phyloP scores from a whole-genome alignment of 345 rosid genomes.

The Brassica nigra region DNA sequence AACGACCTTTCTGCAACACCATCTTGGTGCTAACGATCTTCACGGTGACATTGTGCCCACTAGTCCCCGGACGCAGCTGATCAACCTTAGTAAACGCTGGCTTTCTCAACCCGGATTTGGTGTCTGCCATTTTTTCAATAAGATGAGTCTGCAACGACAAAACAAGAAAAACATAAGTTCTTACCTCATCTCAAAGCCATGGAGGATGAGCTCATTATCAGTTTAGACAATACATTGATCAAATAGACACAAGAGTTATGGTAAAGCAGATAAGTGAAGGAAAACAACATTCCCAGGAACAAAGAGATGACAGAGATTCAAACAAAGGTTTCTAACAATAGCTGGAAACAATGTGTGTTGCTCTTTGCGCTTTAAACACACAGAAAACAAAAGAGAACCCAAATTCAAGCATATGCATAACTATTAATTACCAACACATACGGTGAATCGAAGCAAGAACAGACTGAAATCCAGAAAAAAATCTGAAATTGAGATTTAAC shows the following conservation, averaged over 20 bases:
- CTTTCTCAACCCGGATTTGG: conserved; percentile 72
- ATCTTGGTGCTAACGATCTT: conserved; percentile 76
- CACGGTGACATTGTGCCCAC: conserved; percentile 77
- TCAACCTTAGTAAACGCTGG: conserved; percentile 83
- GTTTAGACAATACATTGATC: background rate
- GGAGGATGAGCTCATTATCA: background rate
- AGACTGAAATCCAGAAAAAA: background rate
- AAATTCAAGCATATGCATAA: background rate
- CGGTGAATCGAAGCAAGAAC: background rate
- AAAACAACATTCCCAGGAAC: background rate
- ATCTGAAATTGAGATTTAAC: background rate
- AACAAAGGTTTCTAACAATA: background rate
- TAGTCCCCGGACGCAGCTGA: conserved; percentile 85
- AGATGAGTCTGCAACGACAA: conserved; percentile 28
- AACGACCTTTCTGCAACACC: conserved; percentile 81
- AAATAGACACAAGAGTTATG: background rate
- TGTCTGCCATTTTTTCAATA: conserved; percentile 63
- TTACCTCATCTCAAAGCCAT: background rate
- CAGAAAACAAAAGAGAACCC: background rate
- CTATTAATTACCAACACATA: background rate
- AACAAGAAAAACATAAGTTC: background rate
- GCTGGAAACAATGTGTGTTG: background rate
- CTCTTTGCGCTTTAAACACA: background rate
- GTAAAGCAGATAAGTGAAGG: background rate
- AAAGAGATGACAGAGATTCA: conserved; percentile 2